Evolutionary conservation across 148 eudicot genomes (phyloP).

Genomic region (Rhododendron henanense): DNA sequence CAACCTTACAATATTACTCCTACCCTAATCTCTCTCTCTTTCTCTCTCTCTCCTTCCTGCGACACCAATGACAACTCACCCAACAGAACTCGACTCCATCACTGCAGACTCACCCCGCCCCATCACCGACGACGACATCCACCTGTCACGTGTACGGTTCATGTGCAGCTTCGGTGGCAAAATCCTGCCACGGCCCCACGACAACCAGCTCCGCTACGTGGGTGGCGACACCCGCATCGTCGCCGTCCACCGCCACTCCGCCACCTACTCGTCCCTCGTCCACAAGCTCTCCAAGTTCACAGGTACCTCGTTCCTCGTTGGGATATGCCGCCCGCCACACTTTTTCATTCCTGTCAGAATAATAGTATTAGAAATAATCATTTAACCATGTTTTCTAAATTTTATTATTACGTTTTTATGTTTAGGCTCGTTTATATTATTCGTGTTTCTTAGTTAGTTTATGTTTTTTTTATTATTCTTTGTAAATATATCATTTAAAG

Average conservation of each 20-base stretch:
- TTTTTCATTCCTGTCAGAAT: too few relatives aligned
- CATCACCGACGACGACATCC: conserved; percentile 10
- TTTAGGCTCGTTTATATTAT: too few relatives aligned
- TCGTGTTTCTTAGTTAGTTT: too few relatives aligned
- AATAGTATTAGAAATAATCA: too few relatives aligned
- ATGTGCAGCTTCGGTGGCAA: conserved; percentile 97
- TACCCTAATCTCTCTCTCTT: not conserved
- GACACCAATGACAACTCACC: conserved; percentile 15
- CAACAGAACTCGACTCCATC: conserved; percentile 43
- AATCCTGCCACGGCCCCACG: conserved; percentile 87
- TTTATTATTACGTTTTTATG: too few relatives aligned
- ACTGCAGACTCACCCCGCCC: conserved; percentile 37
- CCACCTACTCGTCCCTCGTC: conserved; percentile 43
- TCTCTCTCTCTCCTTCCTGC: not conserved
- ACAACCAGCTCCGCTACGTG: conserved; percentile 91
- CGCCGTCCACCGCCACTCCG: conserved; percentile 51
- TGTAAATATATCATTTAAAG: too few relatives aligned
- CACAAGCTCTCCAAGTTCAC: conserved; percentile 51
- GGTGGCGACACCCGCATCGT: conserved; percentile 95
- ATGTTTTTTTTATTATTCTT: too few relatives aligned
- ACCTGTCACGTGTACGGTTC: conserved; percentile 45
- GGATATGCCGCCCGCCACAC: not conserved
- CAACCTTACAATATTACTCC: not conserved
- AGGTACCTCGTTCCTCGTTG: not conserved
- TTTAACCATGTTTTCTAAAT: too few relatives aligned